A percentile compares a stretch with the other conserved stretches of the same genome.
These are phyloP conservation scores for Acer negundo DNA, from an alignment of 345 rosid genomes.

Conservation along the genomic window DNA sequence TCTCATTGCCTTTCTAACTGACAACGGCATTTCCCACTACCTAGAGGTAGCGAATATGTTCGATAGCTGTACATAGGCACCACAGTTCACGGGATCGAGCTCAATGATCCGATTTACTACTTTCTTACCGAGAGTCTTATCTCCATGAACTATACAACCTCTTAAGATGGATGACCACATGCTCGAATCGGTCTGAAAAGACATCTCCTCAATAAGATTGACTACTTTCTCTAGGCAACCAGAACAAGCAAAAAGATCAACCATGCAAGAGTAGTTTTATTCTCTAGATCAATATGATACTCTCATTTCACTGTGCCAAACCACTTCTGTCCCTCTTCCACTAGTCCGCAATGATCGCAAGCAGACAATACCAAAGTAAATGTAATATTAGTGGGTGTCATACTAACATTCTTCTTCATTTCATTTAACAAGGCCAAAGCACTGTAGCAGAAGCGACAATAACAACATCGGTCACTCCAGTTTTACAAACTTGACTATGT, in stretches of 20 bases:
- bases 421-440: slow-evolving; percentile 58
- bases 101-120: slow-evolving; percentile 67
- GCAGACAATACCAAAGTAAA: slow-evolving; percentile 69
- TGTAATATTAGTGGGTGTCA: too few species aligned
- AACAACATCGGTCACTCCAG: too few species aligned
- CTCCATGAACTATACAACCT: slow-evolving; percentile 74
- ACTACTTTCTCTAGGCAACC: slow-evolving; percentile 71
- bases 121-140: slow-evolving; percentile 58
- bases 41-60: slow-evolving; percentile 65
- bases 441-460: slow-evolving; percentile 41
- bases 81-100: slow-evolving; percentile 79
- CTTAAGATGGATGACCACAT: slow-evolving; percentile 78
- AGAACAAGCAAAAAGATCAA: slow-evolving; percentile 78
- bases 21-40: slow-evolving; percentile 75
- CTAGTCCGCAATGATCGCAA: slow-evolving; percentile 82
- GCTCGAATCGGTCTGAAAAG: slow-evolving; percentile 61
- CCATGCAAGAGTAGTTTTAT: slow-evolving; percentile 74
- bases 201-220: slow-evolving; percentile 55
- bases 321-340: slow-evolving; percentile 69
- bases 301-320: slow-evolving; percentile 58
- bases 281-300: slow-evolving; percentile 54
- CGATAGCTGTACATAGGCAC: slow-evolving; percentile 79
- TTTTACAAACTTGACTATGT: slow-evolving; percentile 54
- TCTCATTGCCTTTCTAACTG: slow-evolving; percentile 52
- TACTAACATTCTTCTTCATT: slow-evolving; percentile 65